Percentiles rank a stretch among this genome's conserved stretches.
Conservation (phyloP, 768 basidiomycete species). For the Russula compacta region DNA sequence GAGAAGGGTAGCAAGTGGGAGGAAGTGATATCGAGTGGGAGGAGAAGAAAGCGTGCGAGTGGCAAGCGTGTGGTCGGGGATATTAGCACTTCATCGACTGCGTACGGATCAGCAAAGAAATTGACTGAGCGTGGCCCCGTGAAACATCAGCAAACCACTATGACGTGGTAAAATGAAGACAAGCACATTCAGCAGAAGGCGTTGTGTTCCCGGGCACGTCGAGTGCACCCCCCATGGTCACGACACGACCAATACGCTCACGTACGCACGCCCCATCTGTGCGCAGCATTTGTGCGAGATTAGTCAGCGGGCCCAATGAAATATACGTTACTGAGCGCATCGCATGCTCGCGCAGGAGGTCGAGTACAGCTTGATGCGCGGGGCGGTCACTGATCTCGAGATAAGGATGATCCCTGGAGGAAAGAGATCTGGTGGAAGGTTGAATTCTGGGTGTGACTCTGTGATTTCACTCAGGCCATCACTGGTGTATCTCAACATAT, state of each 20-base stretch:
- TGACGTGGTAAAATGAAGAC: constrained; percentile 2
- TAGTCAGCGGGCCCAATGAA: constrained; percentile 70
- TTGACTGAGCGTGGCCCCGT: constrained; percentile 45
- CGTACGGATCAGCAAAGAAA: constrained; percentile 81
- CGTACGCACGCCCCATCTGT: constrained; percentile 43
- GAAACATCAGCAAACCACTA: background rate
- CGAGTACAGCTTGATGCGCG: constrained; percentile 45
- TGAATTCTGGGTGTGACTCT: constrained; percentile 56
- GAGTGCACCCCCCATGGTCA: constrained; percentile 91
- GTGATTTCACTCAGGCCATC: constrained; percentile 61
- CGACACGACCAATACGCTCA: constrained; percentile 57
- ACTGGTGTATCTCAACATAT: constrained; percentile 29
- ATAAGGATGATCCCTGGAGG: constrained; percentile 31
- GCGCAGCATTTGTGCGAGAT: constrained; percentile 59
- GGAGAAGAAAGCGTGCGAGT: constrained; percentile 54
- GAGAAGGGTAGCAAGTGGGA: constrained; percentile 70
- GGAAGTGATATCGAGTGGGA: constrained; percentile 79
- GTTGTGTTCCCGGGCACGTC: constrained; percentile 86
- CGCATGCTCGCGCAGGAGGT: constrained; percentile 44
- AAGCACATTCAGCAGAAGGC: constrained; percentile 75
- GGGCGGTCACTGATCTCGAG: constrained; percentile 39
- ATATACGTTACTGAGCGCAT: constrained; percentile 58
- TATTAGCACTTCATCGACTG: constrained; percentile 59
- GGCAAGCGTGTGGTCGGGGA: constrained; percentile 42
- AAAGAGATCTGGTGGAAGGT: constrained; percentile 24